phyloP scores from a whole-genome alignment of 192 early-diverging fungal species.

The Linnemannia zychae region DNA sequence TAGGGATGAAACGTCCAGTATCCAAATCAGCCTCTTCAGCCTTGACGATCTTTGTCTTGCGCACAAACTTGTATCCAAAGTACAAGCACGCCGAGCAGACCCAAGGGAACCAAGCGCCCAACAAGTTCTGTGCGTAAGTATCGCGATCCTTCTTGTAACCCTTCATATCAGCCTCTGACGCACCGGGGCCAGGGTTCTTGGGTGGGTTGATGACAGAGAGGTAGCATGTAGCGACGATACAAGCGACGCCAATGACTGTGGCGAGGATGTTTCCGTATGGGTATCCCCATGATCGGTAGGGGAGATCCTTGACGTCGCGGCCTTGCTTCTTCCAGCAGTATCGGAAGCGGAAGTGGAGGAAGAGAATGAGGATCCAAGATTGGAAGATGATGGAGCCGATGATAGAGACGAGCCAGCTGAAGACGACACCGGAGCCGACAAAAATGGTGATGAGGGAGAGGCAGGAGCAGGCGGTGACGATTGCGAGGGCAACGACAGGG shows the following conservation, averaged over 20 bases:
- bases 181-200: constrained; percentile 48
- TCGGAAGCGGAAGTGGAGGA: constrained; percentile 87
- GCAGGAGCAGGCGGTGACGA: constrained; percentile 74
- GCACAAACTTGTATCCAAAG: constrained; percentile 61
- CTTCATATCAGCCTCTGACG: not conserved
- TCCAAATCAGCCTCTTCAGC: constrained; percentile 68
- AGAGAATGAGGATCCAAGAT: constrained; percentile 84
- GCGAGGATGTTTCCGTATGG: constrained; percentile 67
- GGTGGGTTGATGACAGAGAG: constrained; percentile 67
- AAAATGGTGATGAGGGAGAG: constrained; percentile 71
- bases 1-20: constrained; percentile 49
- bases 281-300: constrained; percentile 63
- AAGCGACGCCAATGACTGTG: constrained; percentile 70
- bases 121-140: constrained; percentile 12
- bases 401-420: constrained; percentile 71
- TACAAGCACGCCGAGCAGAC: constrained; percentile 52
- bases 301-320: constrained; percentile 67
- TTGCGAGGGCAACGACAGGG: constrained; percentile 68
- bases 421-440: constrained; percentile 75
- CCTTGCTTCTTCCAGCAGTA: constrained; percentile 80
- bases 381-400: constrained; percentile 81
- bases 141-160: not conserved
- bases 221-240: constrained; percentile 65
- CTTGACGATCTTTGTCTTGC: constrained; percentile 61
- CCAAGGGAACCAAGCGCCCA: constrained; percentile 30